Evolutionary conservation across 768 basidiomycete species (phyloP), one percentile per base, ranked within the genome.

Genomic region (Psilocybe sp.): DNA sequence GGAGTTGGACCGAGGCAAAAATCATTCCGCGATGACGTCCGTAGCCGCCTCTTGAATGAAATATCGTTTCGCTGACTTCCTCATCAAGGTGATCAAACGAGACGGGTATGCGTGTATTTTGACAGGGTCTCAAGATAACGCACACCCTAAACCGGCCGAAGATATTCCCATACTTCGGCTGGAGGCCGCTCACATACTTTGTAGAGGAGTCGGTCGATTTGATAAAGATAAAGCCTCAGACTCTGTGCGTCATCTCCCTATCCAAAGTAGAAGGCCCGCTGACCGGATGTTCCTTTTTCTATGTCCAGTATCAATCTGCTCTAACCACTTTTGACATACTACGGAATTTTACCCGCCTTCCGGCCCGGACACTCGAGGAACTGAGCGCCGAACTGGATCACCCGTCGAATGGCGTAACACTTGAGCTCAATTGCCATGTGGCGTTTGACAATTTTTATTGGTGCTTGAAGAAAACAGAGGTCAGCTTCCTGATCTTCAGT

Each of bases 31-130:
- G 38, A 42, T 18, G 32, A 41, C 19, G 50, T 51, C 41, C 18
- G 54, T 51, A 15, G 20, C 31, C 16, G 19, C 20, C 4, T 40
- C 31, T 43, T 40, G 18, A 10, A 36, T 13, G n/a, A 7, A 20
- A 43, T 49, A 34, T 42, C 15, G n/a, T 35, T 13, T 46, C 6
- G 31, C 39, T 49, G 40, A 49, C 40, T 40, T 38, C 39, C n/a
- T n/a, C 16, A n/a, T 52, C 36, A 42, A 55, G 57, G 38, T 58
- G 31, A 40, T 50, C 23, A 38, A 3, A 20, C 56, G 52, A 40
- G 52, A 50, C 33, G 52, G 56, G 15, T 54, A 51, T 42, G 47
- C 7, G 16, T 58, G 51, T 51, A 40, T 51, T 40, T 14, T 58
- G 11, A 58, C 53, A 8, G 51, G 53, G 31, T 36, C 12, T 37